Evolutionary conservation across 768 basidiomycete species (phyloP).

Genomic region (Kwoniella dendrophila): DNA sequence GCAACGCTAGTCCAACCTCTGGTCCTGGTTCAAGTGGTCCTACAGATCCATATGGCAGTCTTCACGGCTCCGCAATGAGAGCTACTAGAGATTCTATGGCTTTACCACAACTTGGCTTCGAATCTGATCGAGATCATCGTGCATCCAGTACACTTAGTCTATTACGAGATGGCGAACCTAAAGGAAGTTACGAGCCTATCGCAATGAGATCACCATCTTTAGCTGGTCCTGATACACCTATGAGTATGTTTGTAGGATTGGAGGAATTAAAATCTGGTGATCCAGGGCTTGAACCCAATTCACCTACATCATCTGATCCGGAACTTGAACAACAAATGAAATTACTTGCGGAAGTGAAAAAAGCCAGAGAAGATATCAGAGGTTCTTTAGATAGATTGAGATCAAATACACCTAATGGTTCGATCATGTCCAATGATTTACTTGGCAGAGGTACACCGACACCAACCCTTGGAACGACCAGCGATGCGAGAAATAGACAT

Average conservation of each 20-base stretch:
- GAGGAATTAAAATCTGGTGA: slow-evolving; percentile 14
- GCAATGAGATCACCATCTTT: slow-evolving; percentile 23
- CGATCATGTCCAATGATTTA: slow-evolving; percentile 2
- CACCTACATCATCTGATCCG: slow-evolving; percentile 13
- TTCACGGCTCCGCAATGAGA: not conserved
- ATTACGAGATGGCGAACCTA: slow-evolving; percentile 13
- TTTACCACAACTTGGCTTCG: slow-evolving; percentile 37
- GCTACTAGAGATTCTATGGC: slow-evolving; percentile 13
- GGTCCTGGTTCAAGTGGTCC: slow-evolving; percentile 15
- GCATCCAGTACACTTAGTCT: slow-evolving; percentile 30
- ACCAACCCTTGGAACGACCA: slow-evolving; percentile 60
- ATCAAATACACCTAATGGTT: slow-evolving; percentile 9
- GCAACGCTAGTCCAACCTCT: slow-evolving; percentile 57
- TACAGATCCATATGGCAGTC: slow-evolving; percentile 10
- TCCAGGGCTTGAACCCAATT: not conserved
- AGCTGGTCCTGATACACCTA: slow-evolving; percentile 4
- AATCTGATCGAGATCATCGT: slow-evolving; percentile 10
- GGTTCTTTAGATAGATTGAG: slow-evolving; percentile 43
- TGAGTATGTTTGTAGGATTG: slow-evolving; percentile 7
- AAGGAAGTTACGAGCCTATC: slow-evolving; percentile 21
- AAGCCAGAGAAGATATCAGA: slow-evolving; percentile 39
- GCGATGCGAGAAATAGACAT: slow-evolving; percentile 37
- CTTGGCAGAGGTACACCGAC: slow-evolving; percentile 68
- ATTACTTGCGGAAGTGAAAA: slow-evolving; percentile 53
- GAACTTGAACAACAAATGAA: slow-evolving; percentile 46